Conservation (phyloP, 305 asterid genomes). For the Ajuga reptans region DNA sequence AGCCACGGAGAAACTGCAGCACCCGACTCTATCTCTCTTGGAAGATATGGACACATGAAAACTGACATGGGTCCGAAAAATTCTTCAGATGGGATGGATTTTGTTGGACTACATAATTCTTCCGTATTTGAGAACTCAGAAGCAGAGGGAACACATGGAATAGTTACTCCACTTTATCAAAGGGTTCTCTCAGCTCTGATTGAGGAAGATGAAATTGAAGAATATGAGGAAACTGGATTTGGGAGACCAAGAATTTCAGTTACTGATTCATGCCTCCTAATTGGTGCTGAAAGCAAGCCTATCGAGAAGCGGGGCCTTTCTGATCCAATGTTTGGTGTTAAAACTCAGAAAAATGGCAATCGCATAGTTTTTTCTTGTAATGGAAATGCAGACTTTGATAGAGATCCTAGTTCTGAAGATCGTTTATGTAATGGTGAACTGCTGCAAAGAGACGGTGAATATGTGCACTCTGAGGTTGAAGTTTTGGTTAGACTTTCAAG, state of each 20-base stretch:
- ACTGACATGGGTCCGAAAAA: constrained; percentile 34
- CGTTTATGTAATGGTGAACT: constrained; percentile 48
- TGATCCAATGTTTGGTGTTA: constrained; percentile 49
- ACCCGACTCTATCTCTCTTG: constrained; percentile 36
- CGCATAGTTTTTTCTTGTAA: constrained; percentile 45
- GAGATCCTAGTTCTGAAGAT: constrained; percentile 35
- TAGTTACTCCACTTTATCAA: constrained; percentile 62
- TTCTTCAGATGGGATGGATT: constrained; percentile 31
- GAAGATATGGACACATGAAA: constrained; percentile 37
- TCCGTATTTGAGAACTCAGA: constrained; percentile 33
- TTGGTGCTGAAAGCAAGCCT: constrained; percentile 44
- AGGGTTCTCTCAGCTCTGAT: constrained; percentile 83
- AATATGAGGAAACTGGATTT: constrained; percentile 59
- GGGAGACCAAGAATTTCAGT: constrained; percentile 41
- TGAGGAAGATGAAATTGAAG: constrained; percentile 68
- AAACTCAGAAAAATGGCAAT: constrained; percentile 37
- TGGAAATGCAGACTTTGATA: constrained; percentile 42
- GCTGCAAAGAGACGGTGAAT: constrained; percentile 47
- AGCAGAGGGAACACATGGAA: constrained; percentile 35
- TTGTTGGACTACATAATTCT: constrained; percentile 41
- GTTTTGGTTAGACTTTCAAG: constrained; percentile 65
- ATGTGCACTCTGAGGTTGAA: constrained; percentile 66
- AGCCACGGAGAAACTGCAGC: constrained; percentile 40
- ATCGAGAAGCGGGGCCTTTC: constrained; percentile 43
- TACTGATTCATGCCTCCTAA: constrained; percentile 38